These are phyloP conservation scores for Phytophthora pluvialis DNA, from an alignment of 352 stramenopile species.

Conservation along the genomic window DNA sequence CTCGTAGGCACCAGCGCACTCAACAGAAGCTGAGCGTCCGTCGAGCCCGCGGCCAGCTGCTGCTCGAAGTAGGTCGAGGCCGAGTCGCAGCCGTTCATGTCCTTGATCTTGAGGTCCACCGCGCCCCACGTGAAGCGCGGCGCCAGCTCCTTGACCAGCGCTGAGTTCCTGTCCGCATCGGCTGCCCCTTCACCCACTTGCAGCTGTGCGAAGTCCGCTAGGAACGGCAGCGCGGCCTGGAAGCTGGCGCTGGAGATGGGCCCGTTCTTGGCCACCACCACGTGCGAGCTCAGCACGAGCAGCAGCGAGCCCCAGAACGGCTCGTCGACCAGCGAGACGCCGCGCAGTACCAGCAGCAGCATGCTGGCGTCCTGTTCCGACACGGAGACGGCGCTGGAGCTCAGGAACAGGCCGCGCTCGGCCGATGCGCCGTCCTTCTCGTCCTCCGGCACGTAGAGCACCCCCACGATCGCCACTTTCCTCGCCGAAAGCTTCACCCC, in stretches of 20 bases:
- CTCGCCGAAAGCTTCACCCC: conserved; percentile 46
- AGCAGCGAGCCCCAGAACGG: conserved; percentile 73
- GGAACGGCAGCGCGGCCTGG: conserved; percentile 49
- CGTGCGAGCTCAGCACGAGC: conserved; percentile 63
- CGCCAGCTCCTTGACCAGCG: conserved; percentile 57
- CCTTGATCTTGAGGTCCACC: conserved; percentile 81
- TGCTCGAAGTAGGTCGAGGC: conserved; percentile 74
- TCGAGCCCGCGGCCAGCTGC: conserved; percentile 50
- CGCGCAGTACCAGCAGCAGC: conserved; percentile 56
- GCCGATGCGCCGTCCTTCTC: background rate
- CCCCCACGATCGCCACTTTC: conserved; percentile 64
- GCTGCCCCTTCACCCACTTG: conserved; percentile 40
- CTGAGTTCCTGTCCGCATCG: conserved; percentile 41
- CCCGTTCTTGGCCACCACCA: conserved; percentile 49
- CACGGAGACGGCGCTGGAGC: conserved; percentile 44
- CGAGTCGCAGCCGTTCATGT: conserved; percentile 75
- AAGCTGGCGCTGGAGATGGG: conserved; percentile 52
- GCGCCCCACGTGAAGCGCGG: conserved; percentile 72
- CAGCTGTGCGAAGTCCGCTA: conserved; percentile 55
- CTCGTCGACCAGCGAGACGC: conserved; percentile 55
- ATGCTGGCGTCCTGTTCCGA: conserved; percentile 59
- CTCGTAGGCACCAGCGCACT: conserved; percentile 41
- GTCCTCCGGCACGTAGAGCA: conserved; percentile 49
- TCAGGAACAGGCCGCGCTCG: conserved; percentile 66
- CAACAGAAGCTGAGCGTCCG: conserved; percentile 60